Evolutionary conservation across 495 filamentous ascomycete species (phyloP), one percentile per base, ranked within the genome.

Genomic region (Podospora tetraspora): DNA sequence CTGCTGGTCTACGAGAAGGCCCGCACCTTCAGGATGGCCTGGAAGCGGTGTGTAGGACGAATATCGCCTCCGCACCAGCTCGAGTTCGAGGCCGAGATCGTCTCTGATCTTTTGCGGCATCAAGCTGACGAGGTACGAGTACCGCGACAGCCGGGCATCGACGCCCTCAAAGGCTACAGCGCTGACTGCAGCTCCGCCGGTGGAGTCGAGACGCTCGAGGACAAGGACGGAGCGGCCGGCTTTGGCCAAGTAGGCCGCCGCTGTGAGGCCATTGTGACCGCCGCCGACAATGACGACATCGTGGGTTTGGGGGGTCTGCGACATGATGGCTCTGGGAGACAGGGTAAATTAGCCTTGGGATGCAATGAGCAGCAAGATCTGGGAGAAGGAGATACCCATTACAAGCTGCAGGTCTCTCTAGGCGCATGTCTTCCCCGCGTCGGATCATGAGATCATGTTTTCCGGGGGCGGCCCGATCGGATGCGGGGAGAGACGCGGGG

Each of bases 251-350:
- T 62, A 62, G 6, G 61, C 29, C 1, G 61, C 61, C 22, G 61
- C 61, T 0, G 61, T 34, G 8, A 62, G 61, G 22, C 61, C 61
- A 8, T 62, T 62, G 29, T 62, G 61, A 4, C 61, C 61, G 27
- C 61, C 61, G 61, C 61, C 61, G 2, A 62, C 61, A 13, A 62
- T 62, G 61, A 62, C 61, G 3, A 62, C 60, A 32, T 62, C n/a
- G 29, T 62, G 37, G 16, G 16, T 5, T 19, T 52, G 37, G 12
- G 32, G 0, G 12, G 29, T 30, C 1, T 10, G 8, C 29, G 32
- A 34, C 32, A 34, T 34, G 10, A 4, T 34, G 3, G 2, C 13
- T 34, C 32, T 34, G 32, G 12, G 11, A 4, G 32, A 12, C 12
- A 9, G 12, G 3, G 3, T 34, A 13, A 13, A 34, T 27, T 6